These are phyloP conservation scores for Geosmithia morbida DNA, from an alignment of 2,329 filamentous ascomycete genomes.

Conservation along the genomic window DNA sequence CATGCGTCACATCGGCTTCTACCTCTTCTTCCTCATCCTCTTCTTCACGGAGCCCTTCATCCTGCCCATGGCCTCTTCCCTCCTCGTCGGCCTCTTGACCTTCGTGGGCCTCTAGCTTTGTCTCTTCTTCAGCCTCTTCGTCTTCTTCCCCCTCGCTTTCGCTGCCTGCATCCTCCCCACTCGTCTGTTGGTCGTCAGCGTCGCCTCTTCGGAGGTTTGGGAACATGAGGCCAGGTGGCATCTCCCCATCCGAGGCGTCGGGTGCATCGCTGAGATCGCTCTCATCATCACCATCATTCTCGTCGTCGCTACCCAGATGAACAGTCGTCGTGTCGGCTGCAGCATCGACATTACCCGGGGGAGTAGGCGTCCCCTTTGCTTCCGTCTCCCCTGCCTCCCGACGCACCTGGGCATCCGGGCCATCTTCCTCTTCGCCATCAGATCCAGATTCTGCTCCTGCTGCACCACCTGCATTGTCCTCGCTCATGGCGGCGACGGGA, in stretches of 20 bases:
- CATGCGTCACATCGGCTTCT: slow-evolving; percentile 3
- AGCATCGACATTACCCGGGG: not conserved
- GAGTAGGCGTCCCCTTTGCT: slow-evolving; percentile 4
- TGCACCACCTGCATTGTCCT: not conserved
- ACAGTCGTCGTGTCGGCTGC: slow-evolving; percentile 29
- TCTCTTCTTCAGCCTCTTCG: slow-evolving; percentile 9
- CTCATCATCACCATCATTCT: slow-evolving; percentile 39
- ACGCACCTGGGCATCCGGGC: slow-evolving; percentile 22
- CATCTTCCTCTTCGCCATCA: slow-evolving; percentile 23
- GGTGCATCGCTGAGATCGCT: slow-evolving; percentile 55
- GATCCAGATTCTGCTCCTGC: slow-evolving; percentile 3
- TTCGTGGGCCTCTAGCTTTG: slow-evolving; percentile 3
- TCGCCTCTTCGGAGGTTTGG: slow-evolving; percentile 25
- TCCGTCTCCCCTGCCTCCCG: slow-evolving; percentile 17
- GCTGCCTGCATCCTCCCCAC: slow-evolving; percentile 19
- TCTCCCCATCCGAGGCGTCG: slow-evolving; percentile 41
- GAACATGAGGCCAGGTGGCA: slow-evolving; percentile 37
- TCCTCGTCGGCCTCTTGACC: slow-evolving; percentile 5
- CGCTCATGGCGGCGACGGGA: slow-evolving; percentile 18
- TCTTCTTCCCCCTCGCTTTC: slow-evolving; percentile 19
- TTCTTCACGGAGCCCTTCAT: slow-evolving; percentile 3
- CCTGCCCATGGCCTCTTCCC: slow-evolving; percentile 5
- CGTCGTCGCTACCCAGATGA: slow-evolving; percentile 11
- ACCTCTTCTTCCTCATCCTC: slow-evolving; percentile 7
- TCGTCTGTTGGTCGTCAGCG: slow-evolving; percentile 14